Evolutionary conservation across 2,329 filamentous ascomycete genomes (phyloP), one percentile per base, ranked within the genome.

Genomic region (Tolypocladium paradoxum): DNA sequence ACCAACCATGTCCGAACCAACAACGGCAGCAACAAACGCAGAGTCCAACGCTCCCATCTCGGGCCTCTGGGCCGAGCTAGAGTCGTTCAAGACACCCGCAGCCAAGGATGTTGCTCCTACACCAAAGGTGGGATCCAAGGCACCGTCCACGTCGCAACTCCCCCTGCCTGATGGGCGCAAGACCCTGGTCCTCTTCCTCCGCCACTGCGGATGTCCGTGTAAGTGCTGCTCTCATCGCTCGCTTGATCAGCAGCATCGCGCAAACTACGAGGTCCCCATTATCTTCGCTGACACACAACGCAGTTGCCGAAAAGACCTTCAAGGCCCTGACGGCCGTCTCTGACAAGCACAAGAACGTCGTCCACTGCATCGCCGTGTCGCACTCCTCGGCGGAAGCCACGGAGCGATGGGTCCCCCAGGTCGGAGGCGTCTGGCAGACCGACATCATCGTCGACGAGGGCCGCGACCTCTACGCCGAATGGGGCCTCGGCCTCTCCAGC

Each of bases 171-270:
- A 73, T 43, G 69, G 71, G 27, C 81, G 78, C 60, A 81, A 82
- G 0, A 79, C 77, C 0, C 64, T 90, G 1, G 68, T 90, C 22
- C 76, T 81, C 18, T 90, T 90, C 61, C 73, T 90, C 6, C 75
- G 86, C 35, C 85, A 89, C 65, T 89, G 85, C 64, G 86, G 85
- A 35, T 88, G 85, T 70, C 85, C 85, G 12, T 88, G 85, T 86
- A 76, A 64, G 76, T 12, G 5, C 24, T 16, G 24, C 43, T 20
- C 43, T 20, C 27, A 20, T 29, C 29, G 6, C 9, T 31, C 29
- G 6, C 9, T 31, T 9, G 18, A 29, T 33, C 18, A 31, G 27
- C 40, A 18, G n/a, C 27, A 20, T 18, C 16, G 4, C 7, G 18
- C 9, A 33, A 33, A 9, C 43, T 11, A 9, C 4, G 18, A n/a